Conservation (phyloP, 768 basidiomycete genomes). For the Lentinula aciculospora region DNA sequence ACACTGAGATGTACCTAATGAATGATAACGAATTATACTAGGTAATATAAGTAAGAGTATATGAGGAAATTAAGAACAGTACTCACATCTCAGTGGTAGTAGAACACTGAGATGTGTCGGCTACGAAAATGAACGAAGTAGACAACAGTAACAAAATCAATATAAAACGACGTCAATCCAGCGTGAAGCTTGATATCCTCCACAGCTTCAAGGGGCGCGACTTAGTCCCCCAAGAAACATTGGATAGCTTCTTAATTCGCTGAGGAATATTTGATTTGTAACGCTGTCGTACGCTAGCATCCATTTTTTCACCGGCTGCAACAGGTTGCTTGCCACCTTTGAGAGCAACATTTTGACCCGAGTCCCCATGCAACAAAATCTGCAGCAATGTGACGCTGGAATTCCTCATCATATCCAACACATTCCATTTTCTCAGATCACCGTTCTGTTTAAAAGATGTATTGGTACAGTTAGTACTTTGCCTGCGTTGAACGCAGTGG, state of each 20-base stretch:
- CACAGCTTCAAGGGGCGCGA: neutral
- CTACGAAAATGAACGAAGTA: too few relatives aligned
- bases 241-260: neutral
- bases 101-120: too few relatives aligned
- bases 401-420: constrained; percentile 9
- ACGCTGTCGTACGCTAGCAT: neutral
- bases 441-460: neutral
- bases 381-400: constrained; percentile 3
- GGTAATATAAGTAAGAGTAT: too few relatives aligned
- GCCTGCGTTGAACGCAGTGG: neutral
- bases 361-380: neutral
- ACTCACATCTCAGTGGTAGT: too few relatives aligned
- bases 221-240: neutral
- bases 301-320: neutral
- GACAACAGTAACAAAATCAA: too few relatives aligned
- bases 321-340: neutral
- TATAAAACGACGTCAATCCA: too few relatives aligned
- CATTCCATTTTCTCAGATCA: constrained; percentile 10
- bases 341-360: neutral
- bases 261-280: neutral
- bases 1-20: too few relatives aligned
- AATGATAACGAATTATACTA: too few relatives aligned
- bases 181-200: too few relatives aligned
- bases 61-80: too few relatives aligned
- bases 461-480: neutral